Base-by-base conservation (phyloP, 2,329 filamentous ascomycete species). In the Curvularia spicifera region DNA sequence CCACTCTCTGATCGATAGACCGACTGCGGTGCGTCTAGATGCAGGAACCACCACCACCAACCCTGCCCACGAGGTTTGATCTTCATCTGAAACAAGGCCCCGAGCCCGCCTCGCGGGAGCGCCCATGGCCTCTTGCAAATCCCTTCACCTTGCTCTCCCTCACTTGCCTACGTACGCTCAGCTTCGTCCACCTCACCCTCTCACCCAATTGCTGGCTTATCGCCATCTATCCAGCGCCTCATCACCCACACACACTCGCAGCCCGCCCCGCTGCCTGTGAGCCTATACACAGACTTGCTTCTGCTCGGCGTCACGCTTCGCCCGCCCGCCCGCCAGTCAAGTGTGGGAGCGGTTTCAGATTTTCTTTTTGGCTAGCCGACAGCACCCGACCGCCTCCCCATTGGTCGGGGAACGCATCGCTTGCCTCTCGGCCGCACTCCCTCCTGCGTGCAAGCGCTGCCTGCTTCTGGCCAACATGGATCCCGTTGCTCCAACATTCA, bases 1-100 rank as follows among this genome's bases (percentile, higher is more conserved):
- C 33, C 5, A 62, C 63, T 73, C 64, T 64, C 69, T 65, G 68
- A 61, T 68, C 64, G 51, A 48, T 59, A 52, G 60, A 63, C 64
- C 60, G 58, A 51, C 53, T 61, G 60, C 65, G 59, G 62, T 67
- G 63, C 64, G 57, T 68, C 66, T 47, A 68, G 65, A 71, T 69
- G 74, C 74, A 76, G 73, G 74, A 74, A 76, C 73, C 62, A 68
- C 67, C 71, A 65, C 58, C 72, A 71, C 66, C 60, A 71, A 65
- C 70, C 65, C 65, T 68, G 69, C 67, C 68, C 61, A 5, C 69
- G 61, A 63, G 62, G 72, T 76, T 76, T 74, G 72, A 76, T 76
- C 71, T 69, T 56, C 71, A 55, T 63, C 72, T 76, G 74, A 76
- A 76, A 76, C 74, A 46, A 53, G 67, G 65, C 60, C 61, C 57